phyloP scores from a whole-genome alignment of 1,139 yeast species.

The Wickerhamiella infanticola region DNA sequence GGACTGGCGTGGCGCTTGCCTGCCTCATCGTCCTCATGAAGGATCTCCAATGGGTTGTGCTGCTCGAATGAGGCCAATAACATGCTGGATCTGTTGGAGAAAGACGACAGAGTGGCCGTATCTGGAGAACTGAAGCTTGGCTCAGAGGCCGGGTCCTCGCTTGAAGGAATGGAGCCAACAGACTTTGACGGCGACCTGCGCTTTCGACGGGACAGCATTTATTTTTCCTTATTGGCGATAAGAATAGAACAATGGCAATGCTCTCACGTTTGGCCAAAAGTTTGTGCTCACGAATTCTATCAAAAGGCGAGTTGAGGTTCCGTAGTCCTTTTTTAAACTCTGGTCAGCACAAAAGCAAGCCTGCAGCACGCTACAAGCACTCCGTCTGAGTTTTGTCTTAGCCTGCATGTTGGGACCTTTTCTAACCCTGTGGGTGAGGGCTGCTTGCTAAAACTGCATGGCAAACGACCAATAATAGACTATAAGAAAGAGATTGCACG shows the following conservation, averaged over 20 bases:
- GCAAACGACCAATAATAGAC: too few relatives aligned
- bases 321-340: background rate
- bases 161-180: background rate
- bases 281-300: too few relatives aligned
- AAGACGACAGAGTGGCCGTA: conserved; percentile 11
- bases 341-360: background rate
- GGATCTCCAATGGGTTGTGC: background rate
- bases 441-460: too few relatives aligned
- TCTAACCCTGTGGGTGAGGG: background rate
- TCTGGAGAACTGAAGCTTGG: conserved; percentile 9
- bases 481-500: too few relatives aligned
- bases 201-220: background rate
- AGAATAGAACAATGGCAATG: too few relatives aligned
- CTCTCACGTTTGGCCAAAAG: too few relatives aligned
- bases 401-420: background rate
- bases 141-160: background rate
- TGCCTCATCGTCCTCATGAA: background rate
- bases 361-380: background rate
- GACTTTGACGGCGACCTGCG: background rate
- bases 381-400: background rate
- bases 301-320: too few relatives aligned
- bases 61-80: background rate
- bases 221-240: too few relatives aligned
- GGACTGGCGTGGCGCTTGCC: background rate
- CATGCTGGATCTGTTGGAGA: conserved; percentile 9